These are phyloP conservation scores for Vigna unguiculata DNA, from an alignment of 306 rosid genomes.

Conservation along the genomic window DNA sequence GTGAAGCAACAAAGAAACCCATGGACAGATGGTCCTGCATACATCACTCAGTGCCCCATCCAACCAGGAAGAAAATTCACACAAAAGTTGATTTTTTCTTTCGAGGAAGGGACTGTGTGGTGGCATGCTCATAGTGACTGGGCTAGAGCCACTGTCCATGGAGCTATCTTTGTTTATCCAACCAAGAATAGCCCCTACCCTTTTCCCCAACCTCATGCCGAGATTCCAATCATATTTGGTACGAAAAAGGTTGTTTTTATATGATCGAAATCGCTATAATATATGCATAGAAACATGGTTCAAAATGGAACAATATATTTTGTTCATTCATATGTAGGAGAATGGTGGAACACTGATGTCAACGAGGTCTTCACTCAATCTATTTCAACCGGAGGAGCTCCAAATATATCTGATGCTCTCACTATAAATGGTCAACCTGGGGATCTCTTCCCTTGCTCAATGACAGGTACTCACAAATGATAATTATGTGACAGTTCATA, in stretches of 20 bases:
- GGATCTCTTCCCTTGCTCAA: constrained; percentile 47
- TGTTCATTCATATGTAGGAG: constrained; percentile 39
- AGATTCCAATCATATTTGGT: constrained; percentile 60
- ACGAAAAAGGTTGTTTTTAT: not conserved
- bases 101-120: constrained; percentile 62
- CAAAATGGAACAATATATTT: no score
- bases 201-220: constrained; percentile 50
- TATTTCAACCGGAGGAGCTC: constrained; percentile 48
- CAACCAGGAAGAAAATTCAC: constrained; percentile 50
- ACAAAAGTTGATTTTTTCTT: constrained; percentile 54
- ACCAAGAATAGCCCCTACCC: constrained; percentile 41
- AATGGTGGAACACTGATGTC: constrained; percentile 73
- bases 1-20: constrained; percentile 55
- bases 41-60: constrained; percentile 64
- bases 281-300: not conserved
- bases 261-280: not conserved
- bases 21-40: constrained; percentile 61
- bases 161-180: constrained; percentile 60
- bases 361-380: constrained; percentile 37
- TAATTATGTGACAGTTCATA: no score
- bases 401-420: constrained; percentile 48
- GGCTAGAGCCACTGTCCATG: constrained; percentile 61
- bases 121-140: constrained; percentile 71
- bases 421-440: constrained; percentile 55
- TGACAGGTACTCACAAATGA: constrained; percentile 10